Conservation (phyloP, 1,284 basidiomycete species). For the Sanghuangporus baumii region DNA sequence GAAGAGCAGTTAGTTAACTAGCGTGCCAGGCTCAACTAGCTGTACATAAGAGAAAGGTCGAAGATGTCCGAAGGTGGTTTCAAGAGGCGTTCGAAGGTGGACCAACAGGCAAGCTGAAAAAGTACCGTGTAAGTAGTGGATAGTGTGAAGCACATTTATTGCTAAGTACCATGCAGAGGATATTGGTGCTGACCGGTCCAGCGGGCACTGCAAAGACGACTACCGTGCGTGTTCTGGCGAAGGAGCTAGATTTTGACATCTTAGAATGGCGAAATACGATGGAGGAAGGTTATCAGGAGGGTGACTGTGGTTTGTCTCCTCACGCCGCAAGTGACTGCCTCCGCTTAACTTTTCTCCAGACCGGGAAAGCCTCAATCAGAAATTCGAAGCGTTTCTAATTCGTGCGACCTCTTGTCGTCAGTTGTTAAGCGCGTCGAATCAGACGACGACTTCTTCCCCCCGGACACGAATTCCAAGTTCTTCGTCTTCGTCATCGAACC, state of each 20-base stretch:
- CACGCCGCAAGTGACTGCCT: background rate
- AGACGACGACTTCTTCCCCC: constrained; percentile 19
- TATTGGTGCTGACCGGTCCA: constrained; percentile 84
- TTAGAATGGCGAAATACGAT: constrained; percentile 79
- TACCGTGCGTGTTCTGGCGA: constrained; percentile 70
- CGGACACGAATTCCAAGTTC: constrained; percentile 13
- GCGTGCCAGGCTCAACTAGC: constrained; percentile 67
- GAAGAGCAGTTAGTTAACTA: background rate
- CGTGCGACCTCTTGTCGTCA: constrained; percentile 64
- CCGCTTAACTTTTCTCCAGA: constrained; percentile 25
- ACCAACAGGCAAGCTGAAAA: constrained; percentile 52
- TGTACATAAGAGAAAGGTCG: constrained; percentile 84
- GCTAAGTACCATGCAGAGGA: constrained; percentile 44
- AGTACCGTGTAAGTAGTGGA: constrained; percentile 64
- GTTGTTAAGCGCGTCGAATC: constrained; percentile 35
- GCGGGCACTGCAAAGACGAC: constrained; percentile 91
- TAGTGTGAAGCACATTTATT: background rate
- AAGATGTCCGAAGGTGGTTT: constrained; percentile 83
- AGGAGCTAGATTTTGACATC: constrained; percentile 75
- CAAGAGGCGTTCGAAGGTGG: constrained; percentile 75
- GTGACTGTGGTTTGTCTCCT: constrained; percentile 28
- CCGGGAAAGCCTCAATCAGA: constrained; percentile 61
- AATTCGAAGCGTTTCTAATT: constrained; percentile 75
- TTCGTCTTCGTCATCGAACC: constrained; percentile 2
- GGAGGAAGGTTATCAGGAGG: constrained; percentile 33